Conservation (phyloP, 305 asterid genomes). For the Fraxinus platypoda region DNA sequence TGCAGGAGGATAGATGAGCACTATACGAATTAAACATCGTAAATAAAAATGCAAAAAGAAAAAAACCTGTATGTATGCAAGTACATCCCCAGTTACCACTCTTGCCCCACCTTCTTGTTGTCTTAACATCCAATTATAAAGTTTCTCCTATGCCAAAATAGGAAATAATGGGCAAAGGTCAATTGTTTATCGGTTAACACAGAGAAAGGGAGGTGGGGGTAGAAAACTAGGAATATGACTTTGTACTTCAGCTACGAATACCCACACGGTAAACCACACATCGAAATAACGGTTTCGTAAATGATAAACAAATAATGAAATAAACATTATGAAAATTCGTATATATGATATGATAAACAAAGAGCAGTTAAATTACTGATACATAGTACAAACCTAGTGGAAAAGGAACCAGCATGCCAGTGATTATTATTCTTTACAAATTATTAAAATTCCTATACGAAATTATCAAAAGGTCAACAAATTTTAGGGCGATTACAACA, state of each 20-base stretch:
- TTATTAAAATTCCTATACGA: not conserved
- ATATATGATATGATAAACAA: not conserved
- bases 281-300: not conserved
- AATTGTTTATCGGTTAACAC: not conserved
- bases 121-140: constrained; percentile 49
- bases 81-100: constrained; percentile 41
- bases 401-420: not conserved
- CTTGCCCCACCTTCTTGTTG: constrained; percentile 54
- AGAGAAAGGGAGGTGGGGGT: not conserved
- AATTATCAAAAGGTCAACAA: not conserved
- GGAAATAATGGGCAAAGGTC: not conserved
- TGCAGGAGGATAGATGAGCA: not conserved
- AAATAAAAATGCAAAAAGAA: not conserved
- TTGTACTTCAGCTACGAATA: not conserved
- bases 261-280: not conserved
- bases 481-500: not conserved
- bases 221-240: not conserved
- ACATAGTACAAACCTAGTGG: not conserved
- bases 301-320: not conserved
- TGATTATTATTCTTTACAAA: not conserved
- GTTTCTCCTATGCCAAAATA: constrained; percentile 36
- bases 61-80: constrained; percentile 43
- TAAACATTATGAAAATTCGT: not conserved
- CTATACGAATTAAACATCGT: not conserved
- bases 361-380: not conserved